phyloP scores from a whole-genome alignment of 495 filamentous ascomycete species.

The Friedmanniomyces endolithicus region DNA sequence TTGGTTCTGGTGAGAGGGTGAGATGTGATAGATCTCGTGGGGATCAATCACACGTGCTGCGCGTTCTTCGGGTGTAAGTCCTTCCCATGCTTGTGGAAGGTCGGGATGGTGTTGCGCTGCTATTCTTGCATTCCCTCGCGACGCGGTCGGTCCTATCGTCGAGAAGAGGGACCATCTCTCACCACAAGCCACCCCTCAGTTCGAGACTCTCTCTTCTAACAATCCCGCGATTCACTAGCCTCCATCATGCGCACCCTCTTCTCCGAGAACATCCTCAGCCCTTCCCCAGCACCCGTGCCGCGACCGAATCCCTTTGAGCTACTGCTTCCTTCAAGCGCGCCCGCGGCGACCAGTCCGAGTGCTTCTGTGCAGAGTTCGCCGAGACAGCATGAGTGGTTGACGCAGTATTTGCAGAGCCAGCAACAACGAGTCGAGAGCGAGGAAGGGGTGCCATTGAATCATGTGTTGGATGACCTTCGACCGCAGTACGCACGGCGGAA shows the following conservation, averaged over 20 bases:
- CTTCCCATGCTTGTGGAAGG: not conserved
- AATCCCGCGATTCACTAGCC: not conserved
- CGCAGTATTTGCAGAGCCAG: constrained; percentile 12
- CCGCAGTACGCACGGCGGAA: constrained; percentile 8
- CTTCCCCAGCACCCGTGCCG: constrained; percentile 3
- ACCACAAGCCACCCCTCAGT: too few species aligned
- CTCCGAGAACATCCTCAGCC: constrained; percentile 16
- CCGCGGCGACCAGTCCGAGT: constrained; percentile 7
- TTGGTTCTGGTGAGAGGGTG: not conserved
- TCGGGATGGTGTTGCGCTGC: too few species aligned
- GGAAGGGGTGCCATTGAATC: not conserved
- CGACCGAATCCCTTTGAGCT: constrained; percentile 15
- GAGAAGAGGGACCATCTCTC: too few species aligned
- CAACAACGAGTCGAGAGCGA: not conserved
- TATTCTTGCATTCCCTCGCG: too few species aligned
- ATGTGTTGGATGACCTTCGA: not conserved
- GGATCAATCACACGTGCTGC: not conserved
- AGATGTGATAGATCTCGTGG: not conserved
- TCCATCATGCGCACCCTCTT: constrained; percentile 20
- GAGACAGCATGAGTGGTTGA: constrained; percentile 13
- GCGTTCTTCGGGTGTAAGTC: not conserved
- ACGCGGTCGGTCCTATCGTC: too few species aligned
- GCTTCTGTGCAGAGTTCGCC: constrained; percentile 13
- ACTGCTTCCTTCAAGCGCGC: not conserved
- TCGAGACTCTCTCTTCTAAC: not conserved